Conservation (phyloP, 768 basidiomycete species). For the Boletellus emodensis region DNA sequence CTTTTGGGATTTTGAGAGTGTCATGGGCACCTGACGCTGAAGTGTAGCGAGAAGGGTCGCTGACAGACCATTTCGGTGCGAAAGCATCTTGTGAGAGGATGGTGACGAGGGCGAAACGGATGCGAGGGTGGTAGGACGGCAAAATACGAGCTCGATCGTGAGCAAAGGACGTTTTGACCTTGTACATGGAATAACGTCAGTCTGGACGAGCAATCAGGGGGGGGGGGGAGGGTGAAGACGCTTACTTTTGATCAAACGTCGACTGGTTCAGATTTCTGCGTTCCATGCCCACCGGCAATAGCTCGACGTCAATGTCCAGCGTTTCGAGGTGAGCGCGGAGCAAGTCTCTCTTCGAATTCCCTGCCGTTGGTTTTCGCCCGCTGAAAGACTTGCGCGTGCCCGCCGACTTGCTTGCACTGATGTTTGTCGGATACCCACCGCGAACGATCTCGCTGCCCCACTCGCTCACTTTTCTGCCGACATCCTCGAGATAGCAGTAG, state of each 20-base stretch:
- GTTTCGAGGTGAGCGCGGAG: conserved; percentile 65
- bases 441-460: conserved; percentile 70
- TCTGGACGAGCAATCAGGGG: conserved; percentile 6
- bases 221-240: conserved; percentile 23
- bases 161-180: conserved; percentile 68
- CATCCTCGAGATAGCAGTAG: conserved; percentile 81
- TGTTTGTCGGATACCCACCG: conserved; percentile 46
- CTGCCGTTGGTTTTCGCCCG: conserved; percentile 31
- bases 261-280: conserved; percentile 75
- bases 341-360: conserved; percentile 55
- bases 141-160: conserved; percentile 70
- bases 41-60: conserved; percentile 49
- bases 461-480: conserved; percentile 67
- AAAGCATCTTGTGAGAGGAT: conserved; percentile 49
- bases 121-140: conserved; percentile 49
- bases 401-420: conserved; percentile 14
- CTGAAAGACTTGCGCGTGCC: conserved; percentile 17
- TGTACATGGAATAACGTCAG: conserved; percentile 16
- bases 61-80: conserved; percentile 56
- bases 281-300: conserved; percentile 82
- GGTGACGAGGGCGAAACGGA: conserved; percentile 33
- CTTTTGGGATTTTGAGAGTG: conserved; percentile 30
- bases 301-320: conserved; percentile 67
- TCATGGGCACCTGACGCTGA: conserved; percentile 37
- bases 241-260: conserved; percentile 74